These are phyloP conservation scores for Craterostigma plantagineum DNA, from an alignment of 257 asterid species.

Conservation along the genomic window DNA sequence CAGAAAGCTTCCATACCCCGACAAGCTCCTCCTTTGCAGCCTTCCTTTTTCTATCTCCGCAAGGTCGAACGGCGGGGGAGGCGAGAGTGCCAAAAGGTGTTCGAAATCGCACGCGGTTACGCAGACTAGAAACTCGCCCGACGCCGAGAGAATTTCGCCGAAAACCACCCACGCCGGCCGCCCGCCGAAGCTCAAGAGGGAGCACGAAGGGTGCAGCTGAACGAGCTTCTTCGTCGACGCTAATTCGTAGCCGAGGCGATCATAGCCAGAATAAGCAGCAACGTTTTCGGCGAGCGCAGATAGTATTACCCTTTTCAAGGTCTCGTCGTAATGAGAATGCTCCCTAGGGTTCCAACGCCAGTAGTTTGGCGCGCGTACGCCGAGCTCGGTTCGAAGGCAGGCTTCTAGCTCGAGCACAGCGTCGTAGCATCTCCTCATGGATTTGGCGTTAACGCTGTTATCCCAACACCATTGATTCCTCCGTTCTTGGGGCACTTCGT, in stretches of 20 bases:
- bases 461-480: conserved; percentile 86
- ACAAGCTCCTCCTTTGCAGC: conserved; percentile 43
- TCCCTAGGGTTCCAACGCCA: conserved; percentile 66
- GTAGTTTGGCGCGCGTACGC: conserved; percentile 45
- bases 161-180: conserved; percentile 83
- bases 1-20: conserved; percentile 42
- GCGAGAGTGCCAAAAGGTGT: conserved; percentile 31
- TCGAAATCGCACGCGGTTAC: conserved; percentile 52
- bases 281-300: conserved; percentile 71
- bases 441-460: conserved; percentile 78
- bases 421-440: conserved; percentile 83
- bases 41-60: conserved; percentile 30
- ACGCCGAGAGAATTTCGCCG: conserved; percentile 50
- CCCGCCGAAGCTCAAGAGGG: conserved; percentile 47
- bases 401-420: conserved; percentile 54
- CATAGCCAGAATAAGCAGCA: conserved; percentile 87
- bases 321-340: conserved; percentile 27
- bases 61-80: conserved; percentile 49
- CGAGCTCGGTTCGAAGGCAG: conserved; percentile 56
- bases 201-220: conserved; percentile 78
- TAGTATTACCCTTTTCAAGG: conserved; percentile 42
- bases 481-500: conserved; percentile 27
- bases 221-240: conserved; percentile 56
- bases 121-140: conserved; percentile 60
- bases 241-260: conserved; percentile 82